phyloP scores from a whole-genome alignment of 2,329 filamentous ascomycete genomes.

The Alternaria sp. region DNA sequence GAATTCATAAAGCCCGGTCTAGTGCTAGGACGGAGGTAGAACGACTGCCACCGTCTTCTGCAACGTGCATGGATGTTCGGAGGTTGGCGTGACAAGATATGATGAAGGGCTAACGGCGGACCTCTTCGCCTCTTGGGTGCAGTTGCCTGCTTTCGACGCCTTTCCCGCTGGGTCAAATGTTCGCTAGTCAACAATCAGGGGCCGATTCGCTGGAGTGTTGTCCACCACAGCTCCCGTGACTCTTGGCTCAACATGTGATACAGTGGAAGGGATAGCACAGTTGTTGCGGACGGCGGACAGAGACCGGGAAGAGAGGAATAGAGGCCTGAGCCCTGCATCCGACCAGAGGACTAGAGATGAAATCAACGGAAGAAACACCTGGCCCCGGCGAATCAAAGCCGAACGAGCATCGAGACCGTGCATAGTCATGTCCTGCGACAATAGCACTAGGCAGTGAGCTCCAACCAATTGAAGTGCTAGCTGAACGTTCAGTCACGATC shows the following conservation, averaged over 20 bases:
- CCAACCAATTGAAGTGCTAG: conserved; percentile 23
- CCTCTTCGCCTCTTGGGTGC: conserved; percentile 8
- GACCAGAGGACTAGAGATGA: conserved; percentile 8
- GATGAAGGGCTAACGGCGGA: conserved; percentile 7
- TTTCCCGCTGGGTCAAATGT: conserved; percentile 20
- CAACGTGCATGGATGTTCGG: conserved; percentile 21
- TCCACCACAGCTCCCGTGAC: conserved; percentile 12
- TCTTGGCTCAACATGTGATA: conserved; percentile 21
- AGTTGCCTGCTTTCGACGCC: conserved; percentile 41
- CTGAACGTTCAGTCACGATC: conserved; percentile 1
- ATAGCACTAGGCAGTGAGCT: conserved; percentile 10
- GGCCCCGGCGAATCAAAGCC: conserved; percentile 5
- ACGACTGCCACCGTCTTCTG: conserved; percentile 32
- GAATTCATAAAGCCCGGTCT: conserved; percentile 8
- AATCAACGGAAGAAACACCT: conserved; percentile 1
- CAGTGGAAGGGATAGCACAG: background rate
- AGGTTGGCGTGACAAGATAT: conserved; percentile 6
- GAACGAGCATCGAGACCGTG: conserved; percentile 8
- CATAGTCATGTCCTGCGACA: conserved; percentile 18
- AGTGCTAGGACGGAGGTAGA: conserved; percentile 13
- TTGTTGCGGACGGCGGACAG: conserved; percentile 4
- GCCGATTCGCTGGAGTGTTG: conserved; percentile 28
- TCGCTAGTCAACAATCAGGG: conserved; percentile 7
- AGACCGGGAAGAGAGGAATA: conserved; percentile 3
- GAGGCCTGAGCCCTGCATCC: conserved; percentile 11